Percentiles rank a stretch among this genome's conserved stretches.
Conservation (phyloP, 2,329 filamentous ascomycete species). For the Hysterium pulicare region DNA sequence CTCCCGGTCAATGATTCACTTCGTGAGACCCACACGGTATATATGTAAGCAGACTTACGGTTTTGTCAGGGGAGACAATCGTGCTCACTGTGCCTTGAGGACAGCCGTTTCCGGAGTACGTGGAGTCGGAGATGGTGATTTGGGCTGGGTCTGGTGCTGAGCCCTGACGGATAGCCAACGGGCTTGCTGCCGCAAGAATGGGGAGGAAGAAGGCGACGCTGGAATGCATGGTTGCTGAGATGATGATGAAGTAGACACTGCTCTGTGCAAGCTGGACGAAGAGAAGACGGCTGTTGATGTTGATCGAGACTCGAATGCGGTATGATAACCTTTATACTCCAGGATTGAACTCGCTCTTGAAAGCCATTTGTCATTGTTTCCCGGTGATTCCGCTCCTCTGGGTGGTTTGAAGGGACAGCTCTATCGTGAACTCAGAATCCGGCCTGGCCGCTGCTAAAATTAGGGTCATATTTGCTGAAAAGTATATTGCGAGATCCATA, state of each 20-base stretch:
- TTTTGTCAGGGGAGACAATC: conserved; percentile 29
- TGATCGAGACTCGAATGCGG: background rate
- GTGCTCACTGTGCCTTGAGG: conserved; percentile 33
- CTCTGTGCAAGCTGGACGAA: conserved; percentile 2
- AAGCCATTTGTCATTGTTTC: background rate
- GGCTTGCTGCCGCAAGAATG: conserved; percentile 25
- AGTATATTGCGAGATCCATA: too few relatives aligned
- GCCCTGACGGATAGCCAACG: conserved; percentile 15
- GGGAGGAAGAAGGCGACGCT: conserved; percentile 28
- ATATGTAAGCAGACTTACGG: conserved; percentile 17
- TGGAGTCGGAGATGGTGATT: conserved; percentile 28
- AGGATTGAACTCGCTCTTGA: too few relatives aligned
- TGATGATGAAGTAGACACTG: background rate
- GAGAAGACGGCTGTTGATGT: background rate
- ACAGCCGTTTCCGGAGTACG: conserved; percentile 34
- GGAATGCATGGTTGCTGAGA: conserved; percentile 24
- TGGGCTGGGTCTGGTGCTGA: conserved; percentile 17
- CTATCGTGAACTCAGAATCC: background rate
- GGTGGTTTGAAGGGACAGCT: background rate
- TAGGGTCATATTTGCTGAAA: background rate
- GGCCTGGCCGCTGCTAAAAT: background rate
- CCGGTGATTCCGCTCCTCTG: background rate
- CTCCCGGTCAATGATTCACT: background rate
- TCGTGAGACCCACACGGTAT: too few relatives aligned
- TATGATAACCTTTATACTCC: background rate